These are phyloP conservation scores for Leucocoprinus sp. DNA, from an alignment of 768 basidiomycete species.

Conservation along the genomic window DNA sequence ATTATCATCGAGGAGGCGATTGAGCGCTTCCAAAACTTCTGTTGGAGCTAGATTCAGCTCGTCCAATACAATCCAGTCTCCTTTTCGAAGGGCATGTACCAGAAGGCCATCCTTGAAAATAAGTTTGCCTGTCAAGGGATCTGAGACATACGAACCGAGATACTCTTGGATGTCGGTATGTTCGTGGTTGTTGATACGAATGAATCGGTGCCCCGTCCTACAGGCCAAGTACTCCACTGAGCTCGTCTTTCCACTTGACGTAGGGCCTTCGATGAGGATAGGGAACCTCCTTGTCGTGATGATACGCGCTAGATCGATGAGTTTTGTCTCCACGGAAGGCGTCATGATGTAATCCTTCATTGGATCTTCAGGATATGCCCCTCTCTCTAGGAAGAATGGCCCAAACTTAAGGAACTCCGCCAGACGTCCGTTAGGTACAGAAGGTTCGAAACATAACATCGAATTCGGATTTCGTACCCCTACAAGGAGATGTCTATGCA, in stretches of 20 bases:
- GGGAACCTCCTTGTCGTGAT: conserved; percentile 85
- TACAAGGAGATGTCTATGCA: conserved; percentile 69
- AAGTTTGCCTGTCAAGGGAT: conserved; percentile 86
- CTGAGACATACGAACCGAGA: conserved; percentile 92
- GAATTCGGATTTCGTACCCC: conserved; percentile 77
- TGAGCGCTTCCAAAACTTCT: conserved; percentile 95
- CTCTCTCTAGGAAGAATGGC: conserved; percentile 83
- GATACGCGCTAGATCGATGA: conserved; percentile 92
- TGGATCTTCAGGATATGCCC: conserved; percentile 53
- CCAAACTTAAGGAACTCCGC: conserved; percentile 72
- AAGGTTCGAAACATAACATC: conserved; percentile 63
- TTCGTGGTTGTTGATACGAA: conserved; percentile 99
- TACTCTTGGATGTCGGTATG: conserved; percentile 99
- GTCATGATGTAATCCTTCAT: conserved; percentile 89
- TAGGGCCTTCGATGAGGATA: conserved; percentile 95
- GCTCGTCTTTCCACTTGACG: conserved; percentile 95
- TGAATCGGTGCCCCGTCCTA: conserved; percentile 88
- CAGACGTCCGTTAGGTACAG: conserved; percentile 32
- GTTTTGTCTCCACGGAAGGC: conserved; percentile 87
- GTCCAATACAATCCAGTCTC: conserved; percentile 97
- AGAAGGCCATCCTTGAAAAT: conserved; percentile 92
- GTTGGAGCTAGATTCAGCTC: conserved; percentile 97
- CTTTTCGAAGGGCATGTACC: conserved; percentile 82
- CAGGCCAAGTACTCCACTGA: conserved; percentile 93
- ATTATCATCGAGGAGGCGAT: conserved; percentile 94